phyloP scores from a whole-genome alignment of 140 eudicot species.

The Anethum foeniculum region DNA sequence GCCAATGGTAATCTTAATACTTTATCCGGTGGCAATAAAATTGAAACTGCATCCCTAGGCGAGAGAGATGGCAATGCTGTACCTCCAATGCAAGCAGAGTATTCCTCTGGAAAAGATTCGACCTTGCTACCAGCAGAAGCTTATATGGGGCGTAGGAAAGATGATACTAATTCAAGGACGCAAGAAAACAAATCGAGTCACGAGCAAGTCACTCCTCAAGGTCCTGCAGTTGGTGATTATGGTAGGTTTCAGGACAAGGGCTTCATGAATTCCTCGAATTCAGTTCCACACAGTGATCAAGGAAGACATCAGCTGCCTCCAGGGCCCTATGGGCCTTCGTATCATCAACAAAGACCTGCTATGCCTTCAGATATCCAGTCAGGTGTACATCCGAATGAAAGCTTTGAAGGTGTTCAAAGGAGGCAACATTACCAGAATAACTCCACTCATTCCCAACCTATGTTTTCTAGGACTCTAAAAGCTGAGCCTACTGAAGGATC shows the following conservation, averaged over 20 bases:
- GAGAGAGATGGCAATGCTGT: conserved; percentile 23
- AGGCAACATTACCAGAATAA: conserved; percentile 24
- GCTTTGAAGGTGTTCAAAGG: conserved; percentile 27
- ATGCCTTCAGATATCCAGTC: conserved; percentile 21
- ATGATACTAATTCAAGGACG: not conserved
- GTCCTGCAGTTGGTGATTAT: not conserved
- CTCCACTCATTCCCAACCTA: conserved; percentile 20
- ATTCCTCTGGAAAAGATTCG: conserved; percentile 11
- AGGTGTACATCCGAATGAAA: conserved; percentile 22
- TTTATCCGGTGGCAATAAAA: conserved; percentile 25
- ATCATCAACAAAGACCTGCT: conserved; percentile 38
- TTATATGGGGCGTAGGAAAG: not conserved
- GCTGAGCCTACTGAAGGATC: conserved; percentile 41
- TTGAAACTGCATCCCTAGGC: conserved; percentile 19
- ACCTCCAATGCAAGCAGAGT: conserved; percentile 30
- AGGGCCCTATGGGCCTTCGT: conserved; percentile 31
- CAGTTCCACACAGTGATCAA: not conserved
- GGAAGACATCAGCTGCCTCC: conserved; percentile 26
- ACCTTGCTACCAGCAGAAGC: conserved; percentile 16
- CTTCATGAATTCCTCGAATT: not conserved
- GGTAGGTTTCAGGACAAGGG: conserved; percentile 7
- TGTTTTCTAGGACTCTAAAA: conserved; percentile 27
- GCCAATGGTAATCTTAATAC: conserved; percentile 23
- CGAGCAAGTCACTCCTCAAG: not conserved
- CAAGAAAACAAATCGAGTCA: conserved; percentile 1